Percentiles rank a stretch among this genome's conserved stretches.
Evolutionary conservation across 148 eudicot genomes (phyloP).

Genomic region (Fallopia convolvulus): DNA sequence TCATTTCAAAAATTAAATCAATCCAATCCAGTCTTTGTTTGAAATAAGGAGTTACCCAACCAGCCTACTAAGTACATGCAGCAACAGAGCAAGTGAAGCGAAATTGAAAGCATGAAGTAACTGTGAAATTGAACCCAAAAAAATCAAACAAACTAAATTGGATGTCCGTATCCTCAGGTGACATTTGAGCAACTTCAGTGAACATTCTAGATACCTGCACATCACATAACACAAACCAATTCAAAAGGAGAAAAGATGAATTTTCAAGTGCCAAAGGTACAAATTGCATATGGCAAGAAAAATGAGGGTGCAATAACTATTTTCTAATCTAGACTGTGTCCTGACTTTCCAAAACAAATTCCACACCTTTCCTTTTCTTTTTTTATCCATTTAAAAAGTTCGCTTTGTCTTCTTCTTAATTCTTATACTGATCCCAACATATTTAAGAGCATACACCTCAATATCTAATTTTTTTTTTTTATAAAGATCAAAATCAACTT

Average conservation of each 20-base stretch:
- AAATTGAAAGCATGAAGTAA: too few species aligned
- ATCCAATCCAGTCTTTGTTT: too few species aligned
- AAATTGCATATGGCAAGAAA: background rate
- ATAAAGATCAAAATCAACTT: background rate
- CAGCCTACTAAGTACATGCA: too few species aligned
- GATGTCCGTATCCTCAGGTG: constrained; percentile 95
- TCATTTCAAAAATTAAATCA: too few species aligned
- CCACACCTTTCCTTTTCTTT: background rate
- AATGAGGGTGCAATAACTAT: background rate
- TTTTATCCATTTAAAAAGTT: too few species aligned
- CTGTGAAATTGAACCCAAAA: too few species aligned
- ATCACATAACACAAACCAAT: constrained; percentile 14
- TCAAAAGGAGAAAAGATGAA: constrained; percentile 12
- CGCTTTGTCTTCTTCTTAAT: background rate
- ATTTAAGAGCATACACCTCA: background rate
- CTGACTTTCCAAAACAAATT: background rate
- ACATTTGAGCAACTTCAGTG: constrained; percentile 77
- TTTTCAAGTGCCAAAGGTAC: background rate
- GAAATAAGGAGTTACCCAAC: too few species aligned
- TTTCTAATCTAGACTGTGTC: background rate
- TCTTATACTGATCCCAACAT: background rate
- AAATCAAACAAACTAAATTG: too few species aligned
- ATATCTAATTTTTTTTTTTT: background rate
- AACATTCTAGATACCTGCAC: constrained; percentile 69
- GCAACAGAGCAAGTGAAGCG: too few species aligned